Evolutionary conservation across 1,139 yeast genomes (phyloP), one percentile per base, ranked within the genome.

Genomic region (Candida dubliniensis): DNA sequence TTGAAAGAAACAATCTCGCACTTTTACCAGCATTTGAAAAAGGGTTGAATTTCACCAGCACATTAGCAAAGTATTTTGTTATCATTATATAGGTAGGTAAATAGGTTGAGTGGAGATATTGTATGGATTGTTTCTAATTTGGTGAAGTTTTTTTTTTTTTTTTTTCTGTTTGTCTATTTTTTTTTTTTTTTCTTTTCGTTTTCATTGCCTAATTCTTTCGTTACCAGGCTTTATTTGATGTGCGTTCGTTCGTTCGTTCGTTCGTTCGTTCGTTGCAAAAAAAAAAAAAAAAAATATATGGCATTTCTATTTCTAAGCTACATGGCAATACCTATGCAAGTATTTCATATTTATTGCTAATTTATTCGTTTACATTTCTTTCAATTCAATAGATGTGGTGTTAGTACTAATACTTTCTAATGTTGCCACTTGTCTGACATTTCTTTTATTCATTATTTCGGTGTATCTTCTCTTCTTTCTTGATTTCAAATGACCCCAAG

Each of bases 21-120:
- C 88, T 74, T 63, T 84, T 86, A 34, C 93, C 95, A 60, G 86
- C 87, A 33, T 74, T 65, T 0, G 82, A 78, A 50, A 87, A 77
- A 0, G 97, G 96, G 60, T 87, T 82, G 71, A 89, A 89, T 60
- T 75, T 82, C 40, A 89, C 88, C 37, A 74, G 70, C n/a, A 88
- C 88, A 56, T 82, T 82, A 33, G 88, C 72, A 66, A 89, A 87
- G 67, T 84, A 88, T 66, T 87, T 87, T 40, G 96, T 89, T 56
- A 89, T 84, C 96, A 89, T 88, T 34, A 25, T 41, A 12, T 9
- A 15, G 24, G 32, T 24, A 10, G 33, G 35, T 12, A 15, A 24
- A n/a, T 27, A 30, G 15, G 9, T 36, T n/a, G n/a, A n/a, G 18
- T 6, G 29, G 26, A 23, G 36, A 9, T 18, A 5, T 23, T 14